Percentiles rank a stretch among this genome's conserved stretches.
Conservation (phyloP, 768 basidiomycete species). For the Termitomyces sp. region DNA sequence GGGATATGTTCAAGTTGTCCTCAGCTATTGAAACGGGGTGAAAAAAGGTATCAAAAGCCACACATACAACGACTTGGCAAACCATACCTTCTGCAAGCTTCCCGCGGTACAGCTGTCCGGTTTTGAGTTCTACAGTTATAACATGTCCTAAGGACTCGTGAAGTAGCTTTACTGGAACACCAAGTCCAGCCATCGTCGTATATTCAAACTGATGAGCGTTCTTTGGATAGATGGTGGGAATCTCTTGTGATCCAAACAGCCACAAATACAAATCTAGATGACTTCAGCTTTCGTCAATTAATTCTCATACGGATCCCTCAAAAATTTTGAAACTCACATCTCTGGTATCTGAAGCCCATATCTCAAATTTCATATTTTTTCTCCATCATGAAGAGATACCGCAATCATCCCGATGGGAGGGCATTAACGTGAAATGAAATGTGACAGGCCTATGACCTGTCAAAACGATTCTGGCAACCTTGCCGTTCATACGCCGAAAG, state of each 20-base stretch:
- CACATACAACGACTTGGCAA: not conserved
- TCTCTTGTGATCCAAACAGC: slow-evolving; percentile 13
- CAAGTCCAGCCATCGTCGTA: slow-evolving; percentile 62
- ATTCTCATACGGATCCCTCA: too few species aligned
- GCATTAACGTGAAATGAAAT: too few species aligned
- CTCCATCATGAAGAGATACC: too few species aligned
- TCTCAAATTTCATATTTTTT: too few species aligned
- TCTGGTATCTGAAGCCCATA: too few species aligned
- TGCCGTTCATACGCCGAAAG: too few species aligned
- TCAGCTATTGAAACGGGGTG: slow-evolving; percentile 61
- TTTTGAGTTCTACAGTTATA: slow-evolving; percentile 97
- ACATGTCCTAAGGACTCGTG: slow-evolving; percentile 96
- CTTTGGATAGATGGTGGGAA: slow-evolving; percentile 8
- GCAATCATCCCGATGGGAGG: too few species aligned
- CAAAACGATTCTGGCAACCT: too few species aligned
- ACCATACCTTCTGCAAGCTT: slow-evolving; percentile 91
- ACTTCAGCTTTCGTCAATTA: too few species aligned
- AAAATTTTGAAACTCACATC: too few species aligned
- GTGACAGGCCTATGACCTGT: too few species aligned
- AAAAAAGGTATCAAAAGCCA: slow-evolving; percentile 6
- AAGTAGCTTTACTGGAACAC: slow-evolving; percentile 93
- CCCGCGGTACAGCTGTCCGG: slow-evolving; percentile 94
- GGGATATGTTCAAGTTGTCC: slow-evolving; percentile 94
- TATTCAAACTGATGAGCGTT: slow-evolving; percentile 10
- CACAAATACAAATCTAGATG: slow-evolving; percentile 11